Evolutionary conservation across 2,329 filamentous ascomycete genomes (phyloP), one percentile per base, ranked within the genome.

Genomic region (Pseudopyrenochaeta lycopersici): DNA sequence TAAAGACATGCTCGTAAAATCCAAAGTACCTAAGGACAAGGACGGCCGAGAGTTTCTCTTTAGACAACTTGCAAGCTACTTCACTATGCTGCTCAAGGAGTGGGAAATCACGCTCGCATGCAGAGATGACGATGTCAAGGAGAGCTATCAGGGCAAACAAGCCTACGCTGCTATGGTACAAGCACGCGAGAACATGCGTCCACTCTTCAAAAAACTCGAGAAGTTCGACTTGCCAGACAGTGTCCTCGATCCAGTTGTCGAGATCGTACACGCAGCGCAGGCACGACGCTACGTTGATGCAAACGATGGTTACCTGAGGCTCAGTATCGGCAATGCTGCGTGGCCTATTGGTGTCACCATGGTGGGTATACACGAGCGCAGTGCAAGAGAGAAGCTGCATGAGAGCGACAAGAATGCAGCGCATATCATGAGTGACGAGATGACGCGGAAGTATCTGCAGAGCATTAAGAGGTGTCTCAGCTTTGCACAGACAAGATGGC

Each of bases 301-400:
- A 30, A 98, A 98, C 73, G 91, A 99, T 74, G 93, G 92, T 0
- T 99, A 99, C 76, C 81, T 99, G 56, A 85, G 91, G 47, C 82
- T 99, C 49, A 96, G 91, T 74, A 99, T 99, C 70, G 92, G 92
- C 61, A 97, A 97, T 80, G 93, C 92, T 64, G 95, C 95, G 14
- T 99, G 95, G 95, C 95, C 95, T 20, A 99, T 99, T 70, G 95
- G 95, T 78, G 95, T 99, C 33, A 99, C 95, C 75, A 99, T 98
- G 95, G 95, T 99, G 70, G 95, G 95, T 82, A 99, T 99, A 67
- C 95, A 99, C 85, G 95, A 98, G 82, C 88, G 95, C 71, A 95
- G 90, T 63, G 94, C 95, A 17, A 86, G 95, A 59, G 95, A 99
- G 79, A 99, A 99, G 79, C 80, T 99, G 54, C 93, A 98, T 73